phyloP scores from a whole-genome alignment of 2,329 filamentous ascomycete species.

The Coniella lustricola region DNA sequence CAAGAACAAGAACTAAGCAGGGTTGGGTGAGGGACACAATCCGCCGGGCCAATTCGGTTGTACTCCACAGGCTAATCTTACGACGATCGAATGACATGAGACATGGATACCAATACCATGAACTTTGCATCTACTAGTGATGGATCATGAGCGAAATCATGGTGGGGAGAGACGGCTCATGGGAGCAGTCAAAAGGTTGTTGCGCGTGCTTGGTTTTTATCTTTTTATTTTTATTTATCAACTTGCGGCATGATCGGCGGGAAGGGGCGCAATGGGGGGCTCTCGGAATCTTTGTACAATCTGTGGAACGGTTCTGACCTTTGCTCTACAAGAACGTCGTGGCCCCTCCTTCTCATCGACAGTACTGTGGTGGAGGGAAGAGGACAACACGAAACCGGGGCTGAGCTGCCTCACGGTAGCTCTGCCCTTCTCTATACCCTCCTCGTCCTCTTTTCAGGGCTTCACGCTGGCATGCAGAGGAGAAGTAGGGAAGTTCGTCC shows the following conservation, averaged over 20 bases:
- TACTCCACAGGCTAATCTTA: conserved; percentile 49
- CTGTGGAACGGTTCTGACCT: conserved; percentile 24
- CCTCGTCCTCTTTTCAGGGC: conserved; percentile 9
- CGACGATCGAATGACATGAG: conserved; percentile 43
- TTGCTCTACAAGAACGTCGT: conserved; percentile 12
- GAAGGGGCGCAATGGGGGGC: conserved; percentile 27
- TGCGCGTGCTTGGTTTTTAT: conserved; percentile 22
- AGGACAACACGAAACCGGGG: conserved; percentile 7
- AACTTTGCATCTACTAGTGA: conserved; percentile 28
- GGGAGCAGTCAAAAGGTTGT: conserved; percentile 21
- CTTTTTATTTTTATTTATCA: neutral
- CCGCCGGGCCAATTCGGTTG: conserved; percentile 47
- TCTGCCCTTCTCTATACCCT: conserved; percentile 1
- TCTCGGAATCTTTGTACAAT: conserved; percentile 30
- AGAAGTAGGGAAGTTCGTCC: conserved; percentile 11
- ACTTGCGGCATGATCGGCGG: conserved; percentile 19
- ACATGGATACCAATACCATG: conserved; percentile 31
- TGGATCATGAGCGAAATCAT: conserved; percentile 21
- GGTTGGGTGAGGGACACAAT: conserved; percentile 26
- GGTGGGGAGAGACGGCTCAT: conserved; percentile 16
- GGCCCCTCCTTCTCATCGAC: conserved; percentile 13
- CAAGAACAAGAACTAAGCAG: conserved; percentile 60
- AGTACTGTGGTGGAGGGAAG: conserved; percentile 10
- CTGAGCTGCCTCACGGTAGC: conserved; percentile 7
- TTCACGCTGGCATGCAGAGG: conserved; percentile 10